Evolutionary conservation across 2,329 filamentous ascomycete species (phyloP), one percentile per base, ranked within the genome.

Genomic region (Colletotrichum liriopes): DNA sequence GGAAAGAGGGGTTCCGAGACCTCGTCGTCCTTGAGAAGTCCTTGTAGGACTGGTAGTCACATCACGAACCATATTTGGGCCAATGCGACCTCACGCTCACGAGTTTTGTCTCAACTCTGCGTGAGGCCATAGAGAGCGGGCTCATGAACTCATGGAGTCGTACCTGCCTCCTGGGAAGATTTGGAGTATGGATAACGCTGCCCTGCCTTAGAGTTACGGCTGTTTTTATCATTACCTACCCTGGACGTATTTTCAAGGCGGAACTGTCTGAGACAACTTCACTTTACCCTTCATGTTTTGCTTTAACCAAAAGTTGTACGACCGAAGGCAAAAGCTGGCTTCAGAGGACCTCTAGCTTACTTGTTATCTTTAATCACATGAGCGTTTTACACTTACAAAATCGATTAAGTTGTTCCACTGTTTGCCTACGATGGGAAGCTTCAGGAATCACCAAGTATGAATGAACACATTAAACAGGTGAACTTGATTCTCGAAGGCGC

Each of bases 1-100:
- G 87, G 87, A 88, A 87, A 77, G 87, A 90, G 68, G 87, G 86
- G 16, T 90, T 88, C 80, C 81, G 85, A 71, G 87, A 88, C 39
- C 77, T 90, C 58, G 80, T 89, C 52, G 73, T 83, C 60, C 76
- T 90, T 74, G 88, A 90, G 79, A 87, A 87, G 79, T 83, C 83
- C 18, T 76, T 88, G 64, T 87, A 67, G 77, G 41, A 16, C 52
- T 45, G 29, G 26, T 4, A 3, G 7, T 29, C 23, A 39, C 2
- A 58, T 4, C 20, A 16, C 5, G 23, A 39, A 6, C 4, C 26
- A 11, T 20, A 6, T 54, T 16, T 26, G n/a, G 12, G 37, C 26
- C 23, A 32, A 35, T 26, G 26, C 20, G 26, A n/a, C 23, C 11
- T 37, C 23, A 23, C 26, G 18, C 29, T 12, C 23, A 26, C 23